A percentile compares a stretch with the other conserved stretches of the same genome.
Conservation (phyloP, 2,329 filamentous ascomycete genomes). For the Aureobasidium vineae region DNA sequence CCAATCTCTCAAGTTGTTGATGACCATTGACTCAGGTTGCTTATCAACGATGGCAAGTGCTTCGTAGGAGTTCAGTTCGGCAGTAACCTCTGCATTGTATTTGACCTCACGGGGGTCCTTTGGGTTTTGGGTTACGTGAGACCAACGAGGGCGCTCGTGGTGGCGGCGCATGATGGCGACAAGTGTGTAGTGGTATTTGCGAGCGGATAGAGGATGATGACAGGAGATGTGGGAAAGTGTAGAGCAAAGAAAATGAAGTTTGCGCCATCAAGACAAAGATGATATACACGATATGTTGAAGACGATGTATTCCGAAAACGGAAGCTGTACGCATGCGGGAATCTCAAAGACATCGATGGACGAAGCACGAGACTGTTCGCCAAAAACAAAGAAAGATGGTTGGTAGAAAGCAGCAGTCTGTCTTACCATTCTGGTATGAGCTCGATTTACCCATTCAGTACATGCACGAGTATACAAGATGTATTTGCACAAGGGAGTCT, state of each 20-base stretch:
- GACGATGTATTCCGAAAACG: constrained; percentile 6
- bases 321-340: constrained; percentile 22
- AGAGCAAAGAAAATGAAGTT: constrained; percentile 17
- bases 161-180: background rate
- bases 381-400: background rate
- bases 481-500: background rate
- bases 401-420: background rate
- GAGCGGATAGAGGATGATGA: background rate
- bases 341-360: background rate
- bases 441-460: background rate
- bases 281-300: constrained; percentile 11
- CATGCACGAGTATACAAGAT: background rate
- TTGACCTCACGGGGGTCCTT: background rate
- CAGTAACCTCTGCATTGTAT: background rate
- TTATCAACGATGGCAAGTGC: background rate
- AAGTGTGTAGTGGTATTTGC: background rate
- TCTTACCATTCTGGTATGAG: background rate
- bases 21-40: background rate
- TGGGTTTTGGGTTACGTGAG: background rate
- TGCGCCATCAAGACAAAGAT: constrained; percentile 15
- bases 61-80: background rate
- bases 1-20: background rate
- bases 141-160: background rate
- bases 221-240: background rate
- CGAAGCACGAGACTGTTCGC: background rate